Evolutionary conservation across 306 rosid genomes (phyloP).

Genomic region (Hippophae rhamnoides): DNA sequence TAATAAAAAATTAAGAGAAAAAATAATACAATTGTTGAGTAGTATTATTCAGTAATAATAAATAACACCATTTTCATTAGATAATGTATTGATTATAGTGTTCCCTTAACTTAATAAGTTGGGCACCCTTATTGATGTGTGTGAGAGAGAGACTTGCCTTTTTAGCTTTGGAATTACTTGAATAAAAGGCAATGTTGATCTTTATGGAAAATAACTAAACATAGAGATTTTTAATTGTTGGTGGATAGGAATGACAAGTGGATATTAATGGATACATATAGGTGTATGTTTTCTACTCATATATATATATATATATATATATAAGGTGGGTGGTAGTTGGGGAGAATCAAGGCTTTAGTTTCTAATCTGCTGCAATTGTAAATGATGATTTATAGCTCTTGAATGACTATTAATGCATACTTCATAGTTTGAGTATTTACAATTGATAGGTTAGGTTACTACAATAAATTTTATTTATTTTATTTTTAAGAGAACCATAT

Average conservation of each 20-base stretch:
- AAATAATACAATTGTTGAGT: too few relatives aligned
- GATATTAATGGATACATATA: slow-evolving; percentile 53
- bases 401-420: slow-evolving; percentile 15
- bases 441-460: not conserved
- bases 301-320: slow-evolving; percentile 9
- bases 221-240: slow-evolving; percentile 36
- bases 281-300: slow-evolving; percentile 52
- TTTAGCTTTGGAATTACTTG: slow-evolving; percentile 22
- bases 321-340: slow-evolving; percentile 53
- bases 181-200: slow-evolving; percentile 24
- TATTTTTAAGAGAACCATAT: too few relatives aligned
- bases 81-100: slow-evolving; percentile 22
- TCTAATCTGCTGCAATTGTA: slow-evolving; percentile 15
- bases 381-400: slow-evolving; percentile 14
- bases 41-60: too few relatives aligned
- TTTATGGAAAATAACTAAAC: slow-evolving; percentile 25
- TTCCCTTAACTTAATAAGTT: slow-evolving; percentile 28
- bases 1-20: too few relatives aligned
- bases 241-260: slow-evolving; percentile 40
- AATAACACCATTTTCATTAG: not conserved
- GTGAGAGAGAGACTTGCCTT: slow-evolving; percentile 21
- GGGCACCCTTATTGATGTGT: slow-evolving; percentile 17
- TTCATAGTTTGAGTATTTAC: slow-evolving; percentile 2
- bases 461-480: not conserved
- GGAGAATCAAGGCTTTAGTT: slow-evolving; percentile 36